phyloP scores from a whole-genome alignment of 176 grass and related monocot species.

The Pharus latifolius region DNA sequence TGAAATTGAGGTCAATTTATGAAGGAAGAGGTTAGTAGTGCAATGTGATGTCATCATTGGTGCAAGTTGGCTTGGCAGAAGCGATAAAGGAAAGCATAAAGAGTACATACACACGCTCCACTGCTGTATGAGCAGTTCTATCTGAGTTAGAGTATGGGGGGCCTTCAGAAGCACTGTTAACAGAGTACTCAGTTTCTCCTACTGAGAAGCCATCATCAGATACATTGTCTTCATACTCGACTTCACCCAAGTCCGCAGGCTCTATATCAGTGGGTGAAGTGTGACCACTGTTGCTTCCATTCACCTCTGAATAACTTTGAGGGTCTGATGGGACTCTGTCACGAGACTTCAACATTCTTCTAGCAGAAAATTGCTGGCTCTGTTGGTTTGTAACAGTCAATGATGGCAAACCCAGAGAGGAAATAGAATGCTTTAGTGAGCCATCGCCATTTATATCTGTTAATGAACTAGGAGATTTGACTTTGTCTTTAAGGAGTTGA shows the following conservation, averaged over 20 bases:
- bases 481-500: conserved; percentile 49
- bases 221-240: conserved; percentile 54
- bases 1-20: background rate
- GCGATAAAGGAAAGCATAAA: background rate
- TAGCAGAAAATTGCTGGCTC: conserved; percentile 23
- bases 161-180: conserved; percentile 52
- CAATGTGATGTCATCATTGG: background rate
- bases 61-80: background rate
- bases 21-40: background rate
- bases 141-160: background rate
- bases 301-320: conserved; percentile 19
- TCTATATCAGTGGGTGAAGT: conserved; percentile 12
- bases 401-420: conserved; percentile 25
- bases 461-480: conserved; percentile 32
- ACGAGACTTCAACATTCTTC: background rate
- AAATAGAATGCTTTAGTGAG: conserved; percentile 39
- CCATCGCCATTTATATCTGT: conserved; percentile 23
- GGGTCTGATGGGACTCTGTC: conserved; percentile 3
- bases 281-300: conserved; percentile 10
- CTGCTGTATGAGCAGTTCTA: background rate
- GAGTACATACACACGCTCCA: conserved; percentile 29
- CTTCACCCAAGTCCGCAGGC: conserved; percentile 29
- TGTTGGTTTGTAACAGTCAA: conserved; percentile 29
- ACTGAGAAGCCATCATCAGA: conserved; percentile 61
- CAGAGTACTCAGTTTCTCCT: conserved; percentile 61